These are phyloP conservation scores for Dothistroma pini DNA, from an alignment of 2,329 filamentous ascomycete species.

Conservation along the genomic window DNA sequence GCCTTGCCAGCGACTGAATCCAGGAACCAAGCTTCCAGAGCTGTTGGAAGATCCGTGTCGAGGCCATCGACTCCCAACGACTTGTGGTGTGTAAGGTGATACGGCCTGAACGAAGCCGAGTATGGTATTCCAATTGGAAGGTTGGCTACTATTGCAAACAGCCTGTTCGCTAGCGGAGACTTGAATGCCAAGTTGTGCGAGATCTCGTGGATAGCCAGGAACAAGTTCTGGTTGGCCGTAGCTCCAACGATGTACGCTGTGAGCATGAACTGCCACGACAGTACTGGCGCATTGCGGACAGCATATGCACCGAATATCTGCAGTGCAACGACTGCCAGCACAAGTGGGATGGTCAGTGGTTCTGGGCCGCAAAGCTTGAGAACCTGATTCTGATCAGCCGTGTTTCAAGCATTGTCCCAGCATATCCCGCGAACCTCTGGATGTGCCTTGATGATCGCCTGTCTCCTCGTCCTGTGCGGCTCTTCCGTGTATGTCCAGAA, in stretches of 20 bases:
- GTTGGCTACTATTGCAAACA: conserved; percentile 91
- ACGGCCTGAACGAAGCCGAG: conserved; percentile 92
- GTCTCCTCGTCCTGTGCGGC: conserved; percentile 82
- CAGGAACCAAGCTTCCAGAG: conserved; percentile 85
- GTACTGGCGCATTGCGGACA: conserved; percentile 71
- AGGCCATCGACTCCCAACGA: conserved; percentile 93
- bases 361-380: conserved; percentile 96
- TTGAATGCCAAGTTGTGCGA: conserved; percentile 95
- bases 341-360: conserved; percentile 91
- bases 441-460: conserved; percentile 97
- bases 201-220: conserved; percentile 98
- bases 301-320: conserved; percentile 75
- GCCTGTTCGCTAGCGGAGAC: conserved; percentile 71
- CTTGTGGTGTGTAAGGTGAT: conserved; percentile 99
- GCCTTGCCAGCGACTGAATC: conserved; percentile 94
- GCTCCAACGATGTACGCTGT: conserved; percentile 90
- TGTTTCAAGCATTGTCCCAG: conserved; percentile 5
- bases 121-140: conserved; percentile 94
- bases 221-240: conserved; percentile 96
- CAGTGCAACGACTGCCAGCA: conserved; percentile 74
- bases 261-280: conserved; percentile 79
- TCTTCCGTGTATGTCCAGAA: conserved; percentile 99
- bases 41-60: conserved; percentile 91
- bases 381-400: conserved; percentile 54
- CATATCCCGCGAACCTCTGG: conserved; percentile 64